phyloP scores from a whole-genome alignment of 192 early-diverging fungal species.

The Linnemannia exigua region DNA sequence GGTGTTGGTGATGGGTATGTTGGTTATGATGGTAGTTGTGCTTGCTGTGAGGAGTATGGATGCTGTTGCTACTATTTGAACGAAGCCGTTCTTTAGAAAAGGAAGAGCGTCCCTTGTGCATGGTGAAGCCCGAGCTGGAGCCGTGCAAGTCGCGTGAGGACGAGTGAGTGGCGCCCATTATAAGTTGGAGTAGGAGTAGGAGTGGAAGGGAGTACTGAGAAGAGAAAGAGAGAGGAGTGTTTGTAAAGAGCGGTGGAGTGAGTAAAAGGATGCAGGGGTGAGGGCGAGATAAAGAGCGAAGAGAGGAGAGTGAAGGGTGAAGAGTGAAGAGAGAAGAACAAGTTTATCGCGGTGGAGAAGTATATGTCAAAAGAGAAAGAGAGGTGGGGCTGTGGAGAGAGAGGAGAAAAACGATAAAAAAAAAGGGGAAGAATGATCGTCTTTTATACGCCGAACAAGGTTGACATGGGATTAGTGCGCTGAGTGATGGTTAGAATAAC shows the following conservation, averaged over 20 bases:
- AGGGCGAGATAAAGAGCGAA: background rate
- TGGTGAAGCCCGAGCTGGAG: conserved; percentile 1
- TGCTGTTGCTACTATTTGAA: background rate
- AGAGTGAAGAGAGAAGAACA: background rate
- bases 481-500: no score
- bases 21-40: conserved; percentile 8
- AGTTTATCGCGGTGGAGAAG: background rate
- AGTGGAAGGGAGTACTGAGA: background rate
- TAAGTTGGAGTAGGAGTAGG: background rate
- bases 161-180: conserved; percentile 42
- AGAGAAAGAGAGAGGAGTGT: background rate
- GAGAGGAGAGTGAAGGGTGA: background rate
- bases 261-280: background rate
- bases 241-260: background rate
- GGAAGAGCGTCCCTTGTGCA: conserved; percentile 19
- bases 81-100: conserved; percentile 31
- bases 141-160: conserved; percentile 23
- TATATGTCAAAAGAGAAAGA: background rate
- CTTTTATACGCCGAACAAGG: background rate
- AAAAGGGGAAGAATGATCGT: background rate
- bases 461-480: background rate
- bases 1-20: background rate
- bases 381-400: conserved; percentile 1
- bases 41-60: background rate
- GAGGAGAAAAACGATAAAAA: background rate